phyloP scores from a whole-genome alignment of 2,329 filamentous ascomycete species.

The Xylogone sp. region DNA sequence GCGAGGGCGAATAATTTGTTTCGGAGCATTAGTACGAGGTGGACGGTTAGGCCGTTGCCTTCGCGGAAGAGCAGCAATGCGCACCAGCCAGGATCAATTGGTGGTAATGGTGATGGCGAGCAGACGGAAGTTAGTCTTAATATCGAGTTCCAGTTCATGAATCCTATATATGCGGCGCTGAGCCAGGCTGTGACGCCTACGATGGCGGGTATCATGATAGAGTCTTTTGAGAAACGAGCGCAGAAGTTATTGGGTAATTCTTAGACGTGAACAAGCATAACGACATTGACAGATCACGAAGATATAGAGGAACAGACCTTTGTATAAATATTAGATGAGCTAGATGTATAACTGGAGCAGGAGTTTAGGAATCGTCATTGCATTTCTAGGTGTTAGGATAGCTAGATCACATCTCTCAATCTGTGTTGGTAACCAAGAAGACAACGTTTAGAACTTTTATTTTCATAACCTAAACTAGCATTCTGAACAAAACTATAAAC shows the following conservation, averaged over 20 bases:
- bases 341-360: no score
- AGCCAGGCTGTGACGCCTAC: slow-evolving; percentile 79
- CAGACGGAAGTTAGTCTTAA: slow-evolving; percentile 71
- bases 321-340: no score
- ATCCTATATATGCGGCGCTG: slow-evolving; percentile 80
- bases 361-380: no score
- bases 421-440: no score
- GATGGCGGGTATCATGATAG: slow-evolving; percentile 84
- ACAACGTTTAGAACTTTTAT: background rate
- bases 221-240: slow-evolving; percentile 85
- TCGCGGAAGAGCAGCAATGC: no score
- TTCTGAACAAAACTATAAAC: no score
- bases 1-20: slow-evolving; percentile 52
- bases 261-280: background rate
- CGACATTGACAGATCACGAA: background rate
- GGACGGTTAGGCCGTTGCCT: slow-evolving; percentile 55
- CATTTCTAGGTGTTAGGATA: no score
- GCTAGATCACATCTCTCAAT: no score
- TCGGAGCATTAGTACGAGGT: slow-evolving; percentile 65
- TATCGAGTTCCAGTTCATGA: slow-evolving; percentile 81
- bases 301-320: no score
- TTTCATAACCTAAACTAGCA: no score
- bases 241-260: slow-evolving; percentile 45
- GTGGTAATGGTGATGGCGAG: slow-evolving; percentile 31
- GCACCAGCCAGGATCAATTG: no score